phyloP scores from a whole-genome alignment of 2,329 filamentous ascomycete species.

The Fusarium duplospermum region DNA sequence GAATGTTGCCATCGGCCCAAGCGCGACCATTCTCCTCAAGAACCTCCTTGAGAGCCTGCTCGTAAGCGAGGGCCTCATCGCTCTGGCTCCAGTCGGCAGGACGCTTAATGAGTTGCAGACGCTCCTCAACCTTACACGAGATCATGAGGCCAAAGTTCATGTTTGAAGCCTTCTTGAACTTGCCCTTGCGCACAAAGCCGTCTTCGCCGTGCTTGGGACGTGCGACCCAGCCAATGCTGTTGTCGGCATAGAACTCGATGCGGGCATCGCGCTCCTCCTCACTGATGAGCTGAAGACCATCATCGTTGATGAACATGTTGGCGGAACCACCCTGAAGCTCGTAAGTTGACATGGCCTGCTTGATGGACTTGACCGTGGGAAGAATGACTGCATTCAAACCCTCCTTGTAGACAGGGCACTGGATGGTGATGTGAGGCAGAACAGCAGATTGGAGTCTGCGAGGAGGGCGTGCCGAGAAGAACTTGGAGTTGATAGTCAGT shows the following conservation, averaged over 20 bases:
- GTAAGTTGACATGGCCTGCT: slow-evolving; percentile 81
- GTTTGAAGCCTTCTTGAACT: slow-evolving; percentile 79
- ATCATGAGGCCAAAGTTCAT: slow-evolving; percentile 79
- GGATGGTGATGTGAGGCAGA: slow-evolving; percentile 82
- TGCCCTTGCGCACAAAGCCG: slow-evolving; percentile 71
- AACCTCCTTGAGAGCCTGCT: slow-evolving; percentile 72
- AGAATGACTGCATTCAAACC: slow-evolving; percentile 79
- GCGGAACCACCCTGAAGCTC: slow-evolving; percentile 82
- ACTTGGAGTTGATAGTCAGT: slow-evolving; percentile 81
- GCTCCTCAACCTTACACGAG: slow-evolving; percentile 77
- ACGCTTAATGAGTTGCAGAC: slow-evolving; percentile 68
- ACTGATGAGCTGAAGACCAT: slow-evolving; percentile 75
- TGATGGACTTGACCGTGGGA: slow-evolving; percentile 82
- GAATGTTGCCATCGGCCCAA: slow-evolving; percentile 88
- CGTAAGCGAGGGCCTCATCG: slow-evolving; percentile 75
- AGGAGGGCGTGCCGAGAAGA: slow-evolving; percentile 80
- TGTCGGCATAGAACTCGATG: slow-evolving; percentile 76
- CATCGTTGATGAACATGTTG: slow-evolving; percentile 82
- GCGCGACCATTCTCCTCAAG: slow-evolving; percentile 76
- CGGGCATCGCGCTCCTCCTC: slow-evolving; percentile 71
- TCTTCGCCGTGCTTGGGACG: slow-evolving; percentile 73
- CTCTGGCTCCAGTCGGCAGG: slow-evolving; percentile 73
- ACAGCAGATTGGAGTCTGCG: slow-evolving; percentile 66
- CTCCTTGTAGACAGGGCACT: slow-evolving; percentile 91
- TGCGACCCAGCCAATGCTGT: slow-evolving; percentile 77